Evolutionary conservation across 2,329 filamentous ascomycete genomes (phyloP), one percentile per base, ranked within the genome.

Genomic region (Rutstroemia sp.): DNA sequence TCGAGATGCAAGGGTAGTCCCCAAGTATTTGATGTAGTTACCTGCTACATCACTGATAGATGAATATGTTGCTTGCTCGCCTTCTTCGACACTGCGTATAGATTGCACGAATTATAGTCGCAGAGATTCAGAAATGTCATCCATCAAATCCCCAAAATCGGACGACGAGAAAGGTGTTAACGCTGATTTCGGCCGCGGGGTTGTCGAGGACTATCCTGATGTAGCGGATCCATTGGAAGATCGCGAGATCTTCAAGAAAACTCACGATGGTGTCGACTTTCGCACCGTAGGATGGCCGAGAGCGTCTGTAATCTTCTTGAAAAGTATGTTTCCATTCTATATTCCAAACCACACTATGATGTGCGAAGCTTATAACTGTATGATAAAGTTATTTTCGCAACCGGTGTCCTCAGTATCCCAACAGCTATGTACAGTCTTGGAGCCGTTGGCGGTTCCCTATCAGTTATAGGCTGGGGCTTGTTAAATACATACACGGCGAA

Each of bases 241-340:
- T n/a, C 55, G 63, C 52, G 75, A 78, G 54, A 72, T 78, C 1
- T 79, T 78, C 65, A 74, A 76, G 63, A 71, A 71, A 25, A 69
- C 69, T 2, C 66, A 72, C 6, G 71, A 72, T 10, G 66, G 67
- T 9, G 73, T 77, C 21, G 69, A 76, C 57, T 77, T 77, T 54
- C 70, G 75, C 16, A 76, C 72, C 16, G 74, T 77, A 18, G 45
- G 45, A 47, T 47, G 45, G 45, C 19, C 25, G 2, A 19, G 25
- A 21, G 25, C 45, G 52, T 74, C 73, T 50, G 71, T 75, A 6
- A 61, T 76, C 5, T 47, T 47, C 12, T 30, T 47, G 45, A 42
- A 42, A 42, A 42, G 68, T 72, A 30, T 77, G 76, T 74, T 62
- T 75, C 10, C 10, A 2, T 34, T 34, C 10, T 4, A 34, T 14